Conservation (phyloP, 1,284 basidiomycete genomes). For the Rhodofomes roseus region DNA sequence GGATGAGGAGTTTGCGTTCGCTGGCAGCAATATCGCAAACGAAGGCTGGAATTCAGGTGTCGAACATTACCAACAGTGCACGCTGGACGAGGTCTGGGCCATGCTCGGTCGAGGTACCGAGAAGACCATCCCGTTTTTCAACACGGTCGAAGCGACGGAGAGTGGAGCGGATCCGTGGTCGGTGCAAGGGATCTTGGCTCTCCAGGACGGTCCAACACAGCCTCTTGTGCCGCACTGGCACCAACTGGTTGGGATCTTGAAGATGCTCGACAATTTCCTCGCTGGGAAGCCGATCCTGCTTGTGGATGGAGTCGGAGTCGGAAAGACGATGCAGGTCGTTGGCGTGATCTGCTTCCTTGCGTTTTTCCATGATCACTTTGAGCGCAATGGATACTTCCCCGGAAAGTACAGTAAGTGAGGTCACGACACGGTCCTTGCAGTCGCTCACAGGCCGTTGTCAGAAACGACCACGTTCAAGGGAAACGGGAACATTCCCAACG, state of each 20-base stretch:
- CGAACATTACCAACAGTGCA: not conserved
- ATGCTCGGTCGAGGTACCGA: too few relatives aligned
- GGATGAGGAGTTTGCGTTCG: too few relatives aligned
- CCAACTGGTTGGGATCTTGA: conserved; percentile 6
- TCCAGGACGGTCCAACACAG: not conserved
- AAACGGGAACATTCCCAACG: not conserved
- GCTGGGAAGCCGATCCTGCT: not conserved
- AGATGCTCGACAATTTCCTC: conserved; percentile 6
- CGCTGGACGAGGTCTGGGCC: not conserved
- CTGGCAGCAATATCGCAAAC: too few relatives aligned
- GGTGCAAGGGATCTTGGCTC: not conserved
- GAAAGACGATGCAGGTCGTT: too few relatives aligned
- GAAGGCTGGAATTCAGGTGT: not conserved
- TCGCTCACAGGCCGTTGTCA: too few relatives aligned
- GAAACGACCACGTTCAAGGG: too few relatives aligned
- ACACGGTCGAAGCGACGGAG: not conserved
- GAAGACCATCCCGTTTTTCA: not conserved
- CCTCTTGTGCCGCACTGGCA: conserved; percentile 2
- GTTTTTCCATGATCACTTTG: not conserved
- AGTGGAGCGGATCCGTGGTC: not conserved
- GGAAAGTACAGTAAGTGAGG: not conserved
- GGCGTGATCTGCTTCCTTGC: not conserved
- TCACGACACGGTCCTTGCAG: too few relatives aligned
- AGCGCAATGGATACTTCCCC: not conserved
- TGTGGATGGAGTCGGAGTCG: conserved; percentile 12